Base-by-base conservation (phyloP, 192 early-diverging fungal genomes). In the Lobosporangium transversale region DNA sequence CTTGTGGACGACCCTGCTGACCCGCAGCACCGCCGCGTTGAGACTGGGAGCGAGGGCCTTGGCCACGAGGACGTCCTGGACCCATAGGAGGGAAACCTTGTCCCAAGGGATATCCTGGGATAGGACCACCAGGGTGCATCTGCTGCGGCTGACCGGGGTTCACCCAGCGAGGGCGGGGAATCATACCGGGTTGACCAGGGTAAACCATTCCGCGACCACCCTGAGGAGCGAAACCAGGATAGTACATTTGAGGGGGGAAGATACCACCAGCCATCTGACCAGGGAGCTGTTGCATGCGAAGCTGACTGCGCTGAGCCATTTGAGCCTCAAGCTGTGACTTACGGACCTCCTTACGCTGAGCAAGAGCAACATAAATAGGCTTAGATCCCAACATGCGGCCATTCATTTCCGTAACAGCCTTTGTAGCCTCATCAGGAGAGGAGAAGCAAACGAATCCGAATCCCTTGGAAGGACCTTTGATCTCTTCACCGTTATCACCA, bases 401-500 rank as follows among this genome's bases (percentile, higher is more conserved):
- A 81, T 98, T 98, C 96, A 98, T 98, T 83, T 98, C 97, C 55
- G 94, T 90, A 26, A 95, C 94, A 58, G 97, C 97, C 89, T 95
- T 96, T 79, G 89, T 95, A 33, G 97, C 96, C 83, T 99, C 97
- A 68, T 97, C 96, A 50, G 97, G 95, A 45, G 93, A 89, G 8
- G 94, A 93, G 88, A 96, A 99, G 87, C 97, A 99, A 20, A 99
- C 97, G 79, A 99, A 99, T 17, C 97, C 97, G 66, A 99, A 99
- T 24, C 96, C 95, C 76, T 94, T 92, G 75, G 94, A 94, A 33
- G 69, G 71, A 37, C 81, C 83, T 81, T 87, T 90, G 20, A 32
- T 58, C 21, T 58, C 66, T 37, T 52, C 66, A 18, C 48, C 57
- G 50, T 68, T 58, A 18, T 18, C 64, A 27, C 40, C 50, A 18